phyloP scores from a whole-genome alignment of 2,329 filamentous ascomycete species.

The Pestalotiopsis sp. region DNA sequence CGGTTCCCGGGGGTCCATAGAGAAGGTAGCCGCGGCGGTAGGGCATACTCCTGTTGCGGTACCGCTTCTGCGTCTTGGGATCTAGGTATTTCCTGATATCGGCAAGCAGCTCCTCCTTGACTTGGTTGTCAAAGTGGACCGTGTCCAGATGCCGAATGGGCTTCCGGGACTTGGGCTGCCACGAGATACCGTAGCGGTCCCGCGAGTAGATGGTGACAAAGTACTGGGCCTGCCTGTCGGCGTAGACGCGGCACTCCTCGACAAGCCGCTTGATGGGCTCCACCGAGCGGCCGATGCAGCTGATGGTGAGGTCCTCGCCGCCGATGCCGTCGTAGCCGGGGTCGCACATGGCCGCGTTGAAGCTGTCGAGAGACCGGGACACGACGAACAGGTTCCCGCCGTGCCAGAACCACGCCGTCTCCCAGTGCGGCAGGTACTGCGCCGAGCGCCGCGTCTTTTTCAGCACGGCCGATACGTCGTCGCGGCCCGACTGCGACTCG shows the following conservation, averaged over 20 bases:
- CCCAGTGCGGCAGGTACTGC: slow-evolving; percentile 47
- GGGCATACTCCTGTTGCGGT: slow-evolving; percentile 66
- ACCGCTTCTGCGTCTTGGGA: slow-evolving; percentile 51
- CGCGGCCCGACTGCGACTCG: slow-evolving; percentile 32
- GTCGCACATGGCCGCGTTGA: slow-evolving; percentile 36
- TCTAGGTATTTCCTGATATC: slow-evolving; percentile 56
- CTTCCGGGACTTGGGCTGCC: slow-evolving; percentile 9
- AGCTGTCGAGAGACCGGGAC: slow-evolving; percentile 41
- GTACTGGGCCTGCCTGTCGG: slow-evolving; percentile 49
- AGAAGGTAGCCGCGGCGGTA: slow-evolving; percentile 52
- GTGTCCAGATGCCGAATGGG: slow-evolving; percentile 29
- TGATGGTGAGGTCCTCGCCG: slow-evolving; percentile 48
- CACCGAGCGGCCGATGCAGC: slow-evolving; percentile 53
- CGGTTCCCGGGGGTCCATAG: slow-evolving; percentile 32
- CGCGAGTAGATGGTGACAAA: slow-evolving; percentile 51
- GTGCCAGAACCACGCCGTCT: slow-evolving; percentile 51
- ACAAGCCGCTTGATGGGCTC: slow-evolving; percentile 48
- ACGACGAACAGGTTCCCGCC: slow-evolving; percentile 46
- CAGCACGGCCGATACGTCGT: slow-evolving; percentile 37
- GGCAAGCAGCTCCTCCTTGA: slow-evolving; percentile 47
- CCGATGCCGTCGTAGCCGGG: slow-evolving; percentile 47
- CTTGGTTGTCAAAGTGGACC: slow-evolving; percentile 48
- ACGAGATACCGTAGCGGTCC: slow-evolving; percentile 43
- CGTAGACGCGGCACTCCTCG: slow-evolving; percentile 47
- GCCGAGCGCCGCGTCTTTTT: slow-evolving; percentile 43